A percentile compares a stretch with the other conserved stretches of the same genome.
Evolutionary conservation across 441 rosid species (phyloP).

Genomic region (Aquilaria agallochum): DNA sequence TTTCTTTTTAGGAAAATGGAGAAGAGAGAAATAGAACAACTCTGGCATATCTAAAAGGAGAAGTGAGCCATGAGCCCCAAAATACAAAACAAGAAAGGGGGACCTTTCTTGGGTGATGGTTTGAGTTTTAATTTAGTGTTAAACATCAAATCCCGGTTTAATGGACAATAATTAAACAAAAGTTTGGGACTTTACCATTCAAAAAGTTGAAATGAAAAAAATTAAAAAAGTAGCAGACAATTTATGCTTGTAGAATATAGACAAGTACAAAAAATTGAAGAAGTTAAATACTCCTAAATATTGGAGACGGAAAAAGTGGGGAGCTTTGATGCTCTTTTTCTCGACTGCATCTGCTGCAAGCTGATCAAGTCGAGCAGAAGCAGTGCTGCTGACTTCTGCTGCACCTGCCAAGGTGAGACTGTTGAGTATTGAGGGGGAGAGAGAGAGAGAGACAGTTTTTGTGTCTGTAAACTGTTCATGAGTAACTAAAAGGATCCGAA

Average conservation of each 20-base stretch:
- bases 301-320: neutral
- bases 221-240: too few species aligned
- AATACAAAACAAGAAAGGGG: neutral
- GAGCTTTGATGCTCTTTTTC: conserved; percentile 5
- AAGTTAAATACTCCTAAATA: too few species aligned
- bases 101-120: neutral
- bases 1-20: neutral
- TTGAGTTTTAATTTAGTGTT: conserved; percentile 3
- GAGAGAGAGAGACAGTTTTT: conserved; percentile 8
- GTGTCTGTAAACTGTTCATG: neutral
- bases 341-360: conserved; percentile 5
- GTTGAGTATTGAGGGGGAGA: conserved; percentile 38
- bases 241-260: too few species aligned
- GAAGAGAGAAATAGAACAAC: conserved; percentile 12
- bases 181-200: neutral
- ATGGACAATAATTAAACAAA: conserved; percentile 2
- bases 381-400: conserved; percentile 26
- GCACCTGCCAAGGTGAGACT: conserved; percentile 36
- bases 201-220: neutral
- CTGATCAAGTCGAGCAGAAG: conserved; percentile 20
- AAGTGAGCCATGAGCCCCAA: conserved; percentile 10
- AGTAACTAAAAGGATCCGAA: neutral
- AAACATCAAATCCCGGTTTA: conserved; percentile 30
- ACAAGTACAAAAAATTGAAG: neutral
- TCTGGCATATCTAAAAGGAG: conserved; percentile 20